These are phyloP conservation scores for Diophrys sp. DNA, from an alignment of 73 alveolate genomes.

Conservation along the genomic window DNA sequence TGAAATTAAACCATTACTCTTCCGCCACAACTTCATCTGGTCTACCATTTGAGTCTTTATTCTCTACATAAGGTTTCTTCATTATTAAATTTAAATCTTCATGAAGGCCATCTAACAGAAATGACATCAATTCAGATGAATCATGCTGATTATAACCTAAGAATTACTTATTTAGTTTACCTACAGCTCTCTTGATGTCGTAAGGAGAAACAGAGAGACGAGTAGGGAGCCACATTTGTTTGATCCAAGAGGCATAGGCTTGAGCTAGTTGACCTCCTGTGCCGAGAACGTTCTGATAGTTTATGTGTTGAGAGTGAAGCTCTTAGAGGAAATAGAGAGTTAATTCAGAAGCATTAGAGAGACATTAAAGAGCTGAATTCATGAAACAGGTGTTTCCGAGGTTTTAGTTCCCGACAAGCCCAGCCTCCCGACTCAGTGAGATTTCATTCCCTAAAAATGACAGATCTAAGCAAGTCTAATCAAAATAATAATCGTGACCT, in stretches of 20 bases:
- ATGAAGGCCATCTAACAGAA: slow-evolving; percentile 94
- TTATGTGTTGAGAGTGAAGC: slow-evolving; percentile 36
- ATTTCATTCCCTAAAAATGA: neutral
- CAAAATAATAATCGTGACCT: slow-evolving; percentile 5
- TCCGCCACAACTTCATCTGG: slow-evolving; percentile 27
- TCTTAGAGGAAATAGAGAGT: slow-evolving; percentile 65
- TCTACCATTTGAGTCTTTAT: slow-evolving; percentile 48
- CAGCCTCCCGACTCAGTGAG: slow-evolving; percentile 49
- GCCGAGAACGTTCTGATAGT: slow-evolving; percentile 61
- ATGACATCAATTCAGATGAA: slow-evolving; percentile 88
- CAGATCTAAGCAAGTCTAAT: neutral
- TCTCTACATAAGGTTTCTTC: slow-evolving; percentile 58
- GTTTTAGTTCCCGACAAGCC: slow-evolving; percentile 66
- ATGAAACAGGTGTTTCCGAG: slow-evolving; percentile 85
- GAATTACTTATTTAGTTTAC: slow-evolving; percentile 33
- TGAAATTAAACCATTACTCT: slow-evolving; percentile 53
- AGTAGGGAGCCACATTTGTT: slow-evolving; percentile 53
- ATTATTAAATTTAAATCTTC: slow-evolving; percentile 90
- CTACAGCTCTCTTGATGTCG: slow-evolving; percentile 50
- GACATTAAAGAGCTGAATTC: slow-evolving; percentile 79
- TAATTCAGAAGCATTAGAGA: slow-evolving; percentile 68
- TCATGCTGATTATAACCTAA: slow-evolving; percentile 87
- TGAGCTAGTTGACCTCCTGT: slow-evolving; percentile 69
- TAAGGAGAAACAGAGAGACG: slow-evolving; percentile 52
- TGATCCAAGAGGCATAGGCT: slow-evolving; percentile 56